Evolutionary conservation across 768 basidiomycete species (phyloP), one percentile per base, ranked within the genome.

Genomic region (Omphalotus guepiniiformis): DNA sequence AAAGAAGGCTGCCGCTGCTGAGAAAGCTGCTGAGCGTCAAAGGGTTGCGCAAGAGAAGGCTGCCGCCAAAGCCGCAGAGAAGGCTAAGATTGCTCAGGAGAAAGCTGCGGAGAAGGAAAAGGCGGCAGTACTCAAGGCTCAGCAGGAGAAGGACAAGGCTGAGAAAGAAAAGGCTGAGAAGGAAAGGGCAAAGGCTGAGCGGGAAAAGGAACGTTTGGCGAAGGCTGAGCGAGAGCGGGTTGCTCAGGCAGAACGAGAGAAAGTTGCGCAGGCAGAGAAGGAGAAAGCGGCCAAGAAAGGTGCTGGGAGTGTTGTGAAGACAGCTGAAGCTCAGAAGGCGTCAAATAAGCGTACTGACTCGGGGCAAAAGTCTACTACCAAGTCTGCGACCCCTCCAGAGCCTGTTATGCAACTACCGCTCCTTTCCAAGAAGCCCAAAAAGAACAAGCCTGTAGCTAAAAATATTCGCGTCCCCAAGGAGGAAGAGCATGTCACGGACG

Each of bases 401-500:
- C 64, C 70, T n/a, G 58, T 64, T 4, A 57, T 71, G 3, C 88
- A 89, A 57, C 81, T 80, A 9, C 87, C 88, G 15, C 76, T 91
- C 27, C 69, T 88, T 32, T 89, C 88, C 19, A 89, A 83, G 63
- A 83, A 88, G 65, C 85, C 88, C 4, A 91, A 89, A 73, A 91
- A 91, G 64, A 86, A 71, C 56, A 89, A 83, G 56, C 84, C 85
- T 0, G 54, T 73, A 36, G 50, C 78, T 42, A 85, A 82, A 55
- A 73, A 76, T 9, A 72, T 79, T 55, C 80, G 70, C 51, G 71
- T 79, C 30, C 71, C 74, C 1, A 85, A 79, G 60, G 86, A 88
- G 27, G 84, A 78, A 26, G 74, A 78, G 13, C 52, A 62, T 13
- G 50, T 55, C 21, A 47, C 56, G 1, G 76, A 78, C 23, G 68